Conservation (phyloP, 2,329 filamentous ascomycete genomes). For the Thelonectria blattea region DNA sequence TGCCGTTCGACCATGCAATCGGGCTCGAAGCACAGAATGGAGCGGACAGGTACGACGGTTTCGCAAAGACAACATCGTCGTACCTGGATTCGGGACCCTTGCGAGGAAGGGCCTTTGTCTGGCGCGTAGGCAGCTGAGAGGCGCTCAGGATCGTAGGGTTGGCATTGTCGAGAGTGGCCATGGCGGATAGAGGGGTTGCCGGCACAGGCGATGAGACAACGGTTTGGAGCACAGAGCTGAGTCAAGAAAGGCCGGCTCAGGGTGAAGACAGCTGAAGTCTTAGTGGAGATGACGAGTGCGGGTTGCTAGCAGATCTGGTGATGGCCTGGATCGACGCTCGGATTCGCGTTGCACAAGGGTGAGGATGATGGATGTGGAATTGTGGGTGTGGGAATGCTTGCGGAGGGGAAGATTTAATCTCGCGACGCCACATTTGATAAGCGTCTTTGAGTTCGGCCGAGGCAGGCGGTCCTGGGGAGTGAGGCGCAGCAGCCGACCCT, state of each 20-base stretch:
- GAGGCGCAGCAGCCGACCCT: conserved; percentile 31
- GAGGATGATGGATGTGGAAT: conserved; percentile 18
- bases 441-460: conserved; percentile 10
- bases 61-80: conserved; percentile 53
- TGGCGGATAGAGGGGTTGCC: conserved; percentile 23
- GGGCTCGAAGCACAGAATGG: conserved; percentile 48
- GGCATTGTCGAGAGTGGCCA: conserved; percentile 68
- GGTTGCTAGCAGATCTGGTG: conserved; percentile 12
- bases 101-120: conserved; percentile 55
- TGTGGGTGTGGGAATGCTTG: conserved; percentile 15
- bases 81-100: conserved; percentile 55
- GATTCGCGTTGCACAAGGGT: conserved; percentile 27
- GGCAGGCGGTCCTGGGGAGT: conserved; percentile 2
- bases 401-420: conserved; percentile 32
- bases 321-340: conserved; percentile 17
- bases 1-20: conserved; percentile 42
- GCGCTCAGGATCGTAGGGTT: conserved; percentile 92
- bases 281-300: conserved; percentile 29
- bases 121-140: conserved; percentile 85
- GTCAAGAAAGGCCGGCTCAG: conserved; percentile 9
- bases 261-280: conserved; percentile 20
- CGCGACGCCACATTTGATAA: conserved; percentile 35
- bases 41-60: conserved; percentile 50
- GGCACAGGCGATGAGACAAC: conserved; percentile 23
- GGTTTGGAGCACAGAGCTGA: conserved; percentile 12